Conservation (phyloP, 2,329 filamentous ascomycete species). For the Aspergillus unguis region DNA sequence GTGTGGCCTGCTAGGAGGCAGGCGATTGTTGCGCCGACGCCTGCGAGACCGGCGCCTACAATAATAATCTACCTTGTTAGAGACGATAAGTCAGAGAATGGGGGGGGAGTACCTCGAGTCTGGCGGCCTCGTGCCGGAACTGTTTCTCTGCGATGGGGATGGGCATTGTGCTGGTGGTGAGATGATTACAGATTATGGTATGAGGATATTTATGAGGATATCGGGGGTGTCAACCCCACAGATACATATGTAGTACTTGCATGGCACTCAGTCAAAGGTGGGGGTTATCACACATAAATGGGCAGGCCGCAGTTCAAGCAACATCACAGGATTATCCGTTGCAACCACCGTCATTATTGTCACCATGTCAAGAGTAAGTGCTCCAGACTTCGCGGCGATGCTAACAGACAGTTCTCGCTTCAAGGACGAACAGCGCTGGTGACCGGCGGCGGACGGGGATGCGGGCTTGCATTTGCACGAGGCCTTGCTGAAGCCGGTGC, state of each 20-base stretch:
- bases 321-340: too few relatives aligned
- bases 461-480: constrained; percentile 45
- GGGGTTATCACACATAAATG: constrained; percentile 7
- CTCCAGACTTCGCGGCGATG: not conserved
- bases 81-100: too few relatives aligned
- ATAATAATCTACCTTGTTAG: constrained; percentile 31
- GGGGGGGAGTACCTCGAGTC: constrained; percentile 37
- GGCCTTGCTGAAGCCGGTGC: constrained; percentile 48
- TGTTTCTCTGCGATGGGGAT: constrained; percentile 45
- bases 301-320: not conserved
- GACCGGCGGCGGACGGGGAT: constrained; percentile 48
- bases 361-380: constrained; percentile 25
- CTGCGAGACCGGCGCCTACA: constrained; percentile 27
- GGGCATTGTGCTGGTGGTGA: constrained; percentile 29
- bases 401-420: constrained; percentile 45
- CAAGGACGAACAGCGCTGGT: constrained; percentile 48
- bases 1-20: constrained; percentile 25
- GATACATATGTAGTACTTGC: too few relatives aligned
- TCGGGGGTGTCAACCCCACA: too few relatives aligned
- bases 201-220: too few relatives aligned
- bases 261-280: not conserved
- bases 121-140: constrained; percentile 45
- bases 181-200: not conserved
- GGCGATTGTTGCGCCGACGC: constrained; percentile 26
- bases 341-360: too few relatives aligned